phyloP scores from a whole-genome alignment of 768 basidiomycete species.

The Sutorius australiensis region DNA sequence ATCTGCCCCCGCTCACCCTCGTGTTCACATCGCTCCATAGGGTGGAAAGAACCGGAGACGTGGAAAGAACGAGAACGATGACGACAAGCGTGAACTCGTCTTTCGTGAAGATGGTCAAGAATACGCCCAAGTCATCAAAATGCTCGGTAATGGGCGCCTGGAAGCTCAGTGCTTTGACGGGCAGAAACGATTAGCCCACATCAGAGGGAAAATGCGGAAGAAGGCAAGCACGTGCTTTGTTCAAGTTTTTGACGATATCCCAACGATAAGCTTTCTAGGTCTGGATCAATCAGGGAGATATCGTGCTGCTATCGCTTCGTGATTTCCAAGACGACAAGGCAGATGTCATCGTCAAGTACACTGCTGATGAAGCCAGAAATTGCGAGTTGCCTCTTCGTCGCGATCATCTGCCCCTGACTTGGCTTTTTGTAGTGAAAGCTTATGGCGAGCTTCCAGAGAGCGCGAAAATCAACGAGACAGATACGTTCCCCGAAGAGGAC shows the following conservation, averaged over 20 bases:
- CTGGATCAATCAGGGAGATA: conserved; percentile 99
- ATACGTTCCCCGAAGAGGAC: conserved; percentile 86
- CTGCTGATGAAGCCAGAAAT: conserved; percentile 90
- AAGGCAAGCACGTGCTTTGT: conserved; percentile 57
- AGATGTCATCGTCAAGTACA: conserved; percentile 99
- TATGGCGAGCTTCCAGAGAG: conserved; percentile 97
- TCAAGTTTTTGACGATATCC: not conserved
- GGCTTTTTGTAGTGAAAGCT: conserved; percentile 67
- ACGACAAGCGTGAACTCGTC: conserved; percentile 96
- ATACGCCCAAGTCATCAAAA: conserved; percentile 97
- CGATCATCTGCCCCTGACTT: conserved; percentile 9
- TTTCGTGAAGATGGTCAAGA: conserved; percentile 99
- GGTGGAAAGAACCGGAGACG: conserved; percentile 99
- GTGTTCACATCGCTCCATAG: conserved; percentile 39
- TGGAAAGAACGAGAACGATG: conserved; percentile 99
- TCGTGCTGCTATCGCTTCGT: conserved; percentile 88
- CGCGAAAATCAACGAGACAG: conserved; percentile 96
- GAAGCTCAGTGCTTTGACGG: conserved; percentile 98
- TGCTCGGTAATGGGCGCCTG: conserved; percentile 96
- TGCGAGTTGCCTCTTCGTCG: conserved; percentile 36
- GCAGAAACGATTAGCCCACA: conserved; percentile 95
- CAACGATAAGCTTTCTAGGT: conserved; percentile 50
- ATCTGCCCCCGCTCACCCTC: not conserved
- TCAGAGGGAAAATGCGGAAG: conserved; percentile 98
- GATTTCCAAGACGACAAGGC: conserved; percentile 99